Evolutionary conservation across 192 early-diverging fungal genomes (phyloP).

Genomic region (Rhizophagus clarus): DNA sequence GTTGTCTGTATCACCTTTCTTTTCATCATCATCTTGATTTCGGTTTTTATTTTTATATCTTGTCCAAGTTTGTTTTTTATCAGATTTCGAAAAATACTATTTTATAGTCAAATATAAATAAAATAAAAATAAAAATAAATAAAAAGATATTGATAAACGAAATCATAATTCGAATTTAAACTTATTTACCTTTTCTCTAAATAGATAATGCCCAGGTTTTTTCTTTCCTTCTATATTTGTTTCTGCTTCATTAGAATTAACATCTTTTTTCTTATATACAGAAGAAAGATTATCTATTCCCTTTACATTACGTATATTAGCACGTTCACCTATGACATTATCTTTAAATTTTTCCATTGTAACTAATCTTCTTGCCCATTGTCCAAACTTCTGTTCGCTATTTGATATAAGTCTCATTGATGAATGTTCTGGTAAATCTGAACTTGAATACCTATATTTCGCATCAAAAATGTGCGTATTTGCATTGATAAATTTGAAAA

Average conservation of each 20-base stretch:
- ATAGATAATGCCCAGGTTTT: slow-evolving; percentile 43
- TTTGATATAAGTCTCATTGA: slow-evolving; percentile 82
- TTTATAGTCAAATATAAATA: background rate
- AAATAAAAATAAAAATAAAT: background rate
- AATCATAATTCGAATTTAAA: background rate
- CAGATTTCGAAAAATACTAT: slow-evolving; percentile 27
- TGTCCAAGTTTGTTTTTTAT: slow-evolving; percentile 8
- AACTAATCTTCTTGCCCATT: slow-evolving; percentile 89
- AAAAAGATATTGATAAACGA: background rate
- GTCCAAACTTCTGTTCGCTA: slow-evolving; percentile 92
- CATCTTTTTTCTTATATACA: slow-evolving; percentile 28
- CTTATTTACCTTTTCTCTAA: slow-evolving; percentile 41
- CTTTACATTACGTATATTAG: slow-evolving; percentile 4
- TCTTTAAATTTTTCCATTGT: slow-evolving; percentile 88
- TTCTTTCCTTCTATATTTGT: slow-evolving; percentile 22
- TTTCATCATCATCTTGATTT: background rate
- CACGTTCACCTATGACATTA: slow-evolving; percentile 14
- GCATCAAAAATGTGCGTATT: background rate
- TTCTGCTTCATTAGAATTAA: slow-evolving; percentile 1
- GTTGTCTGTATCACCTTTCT: too few species aligned
- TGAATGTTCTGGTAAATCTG: slow-evolving; percentile 85
- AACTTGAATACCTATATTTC: slow-evolving; percentile 54
- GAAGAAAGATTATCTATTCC: slow-evolving; percentile 11
- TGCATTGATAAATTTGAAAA: background rate
- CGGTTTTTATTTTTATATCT: background rate